Base-by-base conservation (phyloP, 2,329 filamentous ascomycete species). In the Penicillium sp. region DNA sequence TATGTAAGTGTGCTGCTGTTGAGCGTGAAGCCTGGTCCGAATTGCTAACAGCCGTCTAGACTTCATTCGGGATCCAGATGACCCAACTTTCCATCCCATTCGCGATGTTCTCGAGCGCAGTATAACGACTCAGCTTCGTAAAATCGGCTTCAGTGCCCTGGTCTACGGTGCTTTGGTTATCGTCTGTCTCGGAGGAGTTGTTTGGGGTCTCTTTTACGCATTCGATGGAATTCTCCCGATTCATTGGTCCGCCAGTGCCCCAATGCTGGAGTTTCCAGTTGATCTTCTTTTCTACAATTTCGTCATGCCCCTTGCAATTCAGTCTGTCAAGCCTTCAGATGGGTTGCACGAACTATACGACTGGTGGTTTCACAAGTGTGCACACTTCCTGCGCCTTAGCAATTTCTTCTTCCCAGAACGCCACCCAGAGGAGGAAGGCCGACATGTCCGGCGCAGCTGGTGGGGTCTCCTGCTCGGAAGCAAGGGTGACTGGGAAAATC, bases 251-350 rank as follows among this genome's bases (percentile, higher is more conserved):
- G 93, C 91, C 1, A 93, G 92, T 60, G 90, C 96, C 63, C 92
- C 94, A 0, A 89, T 96, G 0, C 80, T 97, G 44, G 94, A 97
- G 70, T 97, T 99, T 61, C 94, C 94, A 0, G 85, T 96, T 56
- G 93, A 99, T 68, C 80, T 99, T 2, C 79, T 99, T 14, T 94
- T 97, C 71, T 99, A 97, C 81, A 97, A 97, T 74, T 96, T 97
- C 71, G 79, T 97, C 43, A 94, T 97, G 80, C 94, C 94, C 0
- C 77, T 96, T 45, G 87, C 92, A 11, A 85, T 97, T 63, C 88
- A 85, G 64, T 87, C 91, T 64, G 88, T 96, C 74, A 90, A 89
- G 69, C 92, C 93, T 2, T 91, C 90, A 48, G 89, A 96, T 67
- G 88, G 86, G 0, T 79, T 99, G 3, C 89, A 96, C 63, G 79